These are phyloP conservation scores for Aureobasidium uvarum DNA, from an alignment of 2,329 filamentous ascomycete genomes.

Conservation along the genomic window DNA sequence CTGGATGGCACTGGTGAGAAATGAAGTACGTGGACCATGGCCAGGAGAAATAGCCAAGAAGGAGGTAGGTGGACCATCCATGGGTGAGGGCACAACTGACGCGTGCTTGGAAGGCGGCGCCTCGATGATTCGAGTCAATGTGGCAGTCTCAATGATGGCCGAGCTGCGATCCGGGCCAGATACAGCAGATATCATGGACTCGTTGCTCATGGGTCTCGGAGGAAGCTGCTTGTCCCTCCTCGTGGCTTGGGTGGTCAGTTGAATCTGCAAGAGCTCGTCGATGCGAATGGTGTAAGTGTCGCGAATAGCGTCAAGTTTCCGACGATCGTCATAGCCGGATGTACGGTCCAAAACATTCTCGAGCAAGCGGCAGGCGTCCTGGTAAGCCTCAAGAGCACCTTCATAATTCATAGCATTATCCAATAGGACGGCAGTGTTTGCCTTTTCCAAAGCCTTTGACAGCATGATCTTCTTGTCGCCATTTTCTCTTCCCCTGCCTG, in stretches of 20 bases:
- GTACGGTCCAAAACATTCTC: slow-evolving; percentile 85
- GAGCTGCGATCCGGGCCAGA: slow-evolving; percentile 33
- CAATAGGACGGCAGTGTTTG: slow-evolving; percentile 89
- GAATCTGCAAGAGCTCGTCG: slow-evolving; percentile 74
- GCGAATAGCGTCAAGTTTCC: slow-evolving; percentile 88
- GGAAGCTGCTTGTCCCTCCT: slow-evolving; percentile 71
- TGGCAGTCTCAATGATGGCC: slow-evolving; percentile 54
- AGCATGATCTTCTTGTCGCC: slow-evolving; percentile 82
- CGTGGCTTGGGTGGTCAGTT: slow-evolving; percentile 46
- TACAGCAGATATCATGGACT: slow-evolving; percentile 32
- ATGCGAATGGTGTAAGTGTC: slow-evolving; percentile 89
- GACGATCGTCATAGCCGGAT: slow-evolving; percentile 78
- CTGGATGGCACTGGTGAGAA: slow-evolving; percentile 44
- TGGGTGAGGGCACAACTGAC: slow-evolving; percentile 1
- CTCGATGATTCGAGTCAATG: slow-evolving; percentile 53
- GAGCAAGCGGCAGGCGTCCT: slow-evolving; percentile 83
- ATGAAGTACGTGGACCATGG: slow-evolving; percentile 39
- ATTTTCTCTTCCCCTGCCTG: slow-evolving; percentile 40
- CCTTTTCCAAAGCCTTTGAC: slow-evolving; percentile 91
- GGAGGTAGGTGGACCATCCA: slow-evolving; percentile 8
- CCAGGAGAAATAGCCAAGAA: slow-evolving; percentile 10
- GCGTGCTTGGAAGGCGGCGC: slow-evolving; percentile 33
- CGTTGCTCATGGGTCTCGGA: slow-evolving; percentile 63
- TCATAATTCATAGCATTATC: slow-evolving; percentile 96
- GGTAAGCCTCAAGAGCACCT: slow-evolving; percentile 84